Evolutionary conservation across 2,329 filamentous ascomycete species (phyloP), one percentile per base, ranked within the genome.

Genomic region (Stagonosporopsis chrysanthemi): DNA sequence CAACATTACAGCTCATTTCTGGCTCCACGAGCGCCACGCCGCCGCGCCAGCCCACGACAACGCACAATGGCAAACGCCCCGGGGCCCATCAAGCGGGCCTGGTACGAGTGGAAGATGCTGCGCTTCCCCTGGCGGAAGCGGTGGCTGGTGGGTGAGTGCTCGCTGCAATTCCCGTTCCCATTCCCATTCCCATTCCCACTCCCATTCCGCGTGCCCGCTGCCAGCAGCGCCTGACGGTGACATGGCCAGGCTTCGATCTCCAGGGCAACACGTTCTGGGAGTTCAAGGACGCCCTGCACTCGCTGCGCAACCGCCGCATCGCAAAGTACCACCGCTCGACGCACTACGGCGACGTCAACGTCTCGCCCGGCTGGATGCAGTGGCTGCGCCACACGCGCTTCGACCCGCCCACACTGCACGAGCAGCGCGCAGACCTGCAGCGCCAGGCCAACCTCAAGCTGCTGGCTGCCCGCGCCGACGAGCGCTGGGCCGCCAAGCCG

Each of bases 191-290:
- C n/a, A n/a, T n/a, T n/a, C n/a, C n/a, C n/a, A n/a, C n/a, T n/a
- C n/a, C n/a, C n/a, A 26, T 26, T 22, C n/a, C 12, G 11, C 50
- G 28, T 36, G 14, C 42, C 33, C 9, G 41, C 14, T 11, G 24
- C 14, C 38, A 23, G 15, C 11, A 26, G 7, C 7, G 15, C 22
- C 24, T 23, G 22, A 29, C 19, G 23, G 28, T 44, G 33, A 44
- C 24, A 6, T 26, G 17, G 9, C n/a, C 26, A 57, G 86, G 86
- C 69, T 79, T 81, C 63, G 86, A 89, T 73, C 79, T 89, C 44
- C 72, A 80, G 19, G 86, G 86, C 59, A 88, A 88, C 74, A 88
- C 86, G 9, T 89, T 83, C 73, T 89, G 86, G 86, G 86, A 88
- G 68, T 88, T 88, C 74, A 84, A 84, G 68, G 85, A 87, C 68